Conservation (phyloP, 441 rosid genomes). For the Macaranga tanarius region DNA sequence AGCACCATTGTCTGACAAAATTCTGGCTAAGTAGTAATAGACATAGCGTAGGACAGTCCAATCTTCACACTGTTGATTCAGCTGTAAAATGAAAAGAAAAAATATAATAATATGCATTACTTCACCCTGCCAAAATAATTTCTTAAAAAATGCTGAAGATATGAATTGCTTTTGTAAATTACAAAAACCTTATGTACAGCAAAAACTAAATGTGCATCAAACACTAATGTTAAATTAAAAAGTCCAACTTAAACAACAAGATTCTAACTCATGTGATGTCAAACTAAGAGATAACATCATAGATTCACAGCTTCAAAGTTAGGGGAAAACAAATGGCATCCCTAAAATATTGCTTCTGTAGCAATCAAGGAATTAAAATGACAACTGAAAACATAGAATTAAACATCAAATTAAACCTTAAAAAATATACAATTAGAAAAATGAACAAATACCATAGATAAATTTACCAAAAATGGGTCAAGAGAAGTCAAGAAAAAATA, state of each 20-base stretch:
- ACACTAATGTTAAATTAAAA: neutral
- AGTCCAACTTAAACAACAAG: neutral
- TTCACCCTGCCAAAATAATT: neutral
- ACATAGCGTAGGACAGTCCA: conserved; percentile 92
- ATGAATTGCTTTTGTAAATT: neutral
- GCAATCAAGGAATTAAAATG: neutral
- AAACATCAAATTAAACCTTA: neutral
- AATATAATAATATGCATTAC: neutral
- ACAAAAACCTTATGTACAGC: neutral
- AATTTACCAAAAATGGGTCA: neutral
- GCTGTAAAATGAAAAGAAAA: conserved; percentile 48
- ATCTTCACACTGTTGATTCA: conserved; percentile 96
- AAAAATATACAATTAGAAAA: neutral
- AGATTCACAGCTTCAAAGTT: neutral
- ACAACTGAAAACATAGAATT: neutral
- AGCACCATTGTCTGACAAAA: conserved; percentile 81
- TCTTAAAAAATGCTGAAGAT: neutral
- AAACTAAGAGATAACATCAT: neutral
- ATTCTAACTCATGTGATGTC: neutral
- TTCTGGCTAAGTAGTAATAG: conserved; percentile 96
- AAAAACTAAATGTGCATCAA: neutral
- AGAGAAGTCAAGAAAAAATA: neutral
- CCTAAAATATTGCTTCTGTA: neutral
- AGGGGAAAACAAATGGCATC: neutral
- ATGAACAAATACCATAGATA: neutral